Evolutionary conservation across 768 basidiomycete species (phyloP).

Genomic region (Galerina marginata): DNA sequence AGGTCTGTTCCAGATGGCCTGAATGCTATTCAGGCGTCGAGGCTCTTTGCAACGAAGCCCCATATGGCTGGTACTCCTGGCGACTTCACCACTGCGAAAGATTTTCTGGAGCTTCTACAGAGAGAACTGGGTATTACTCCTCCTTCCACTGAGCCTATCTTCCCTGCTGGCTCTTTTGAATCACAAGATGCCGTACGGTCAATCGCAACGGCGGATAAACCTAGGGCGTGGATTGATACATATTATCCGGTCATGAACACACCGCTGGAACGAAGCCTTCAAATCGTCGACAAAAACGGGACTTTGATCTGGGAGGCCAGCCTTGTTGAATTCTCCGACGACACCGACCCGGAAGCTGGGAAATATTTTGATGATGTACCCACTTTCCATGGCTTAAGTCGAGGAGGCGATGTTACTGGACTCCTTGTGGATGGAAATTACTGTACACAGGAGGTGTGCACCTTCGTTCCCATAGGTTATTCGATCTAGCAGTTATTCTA

Average conservation of each 20-base stretch:
- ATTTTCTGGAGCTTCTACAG: constrained; percentile 69
- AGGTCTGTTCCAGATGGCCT: constrained; percentile 57
- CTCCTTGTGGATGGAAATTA: constrained; percentile 81
- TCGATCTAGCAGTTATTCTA: not conserved
- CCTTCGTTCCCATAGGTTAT: not conserved
- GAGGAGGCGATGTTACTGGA: constrained; percentile 75
- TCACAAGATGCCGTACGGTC: constrained; percentile 71
- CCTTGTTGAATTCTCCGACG: constrained; percentile 38
- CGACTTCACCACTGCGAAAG: constrained; percentile 63
- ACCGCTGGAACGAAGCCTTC: constrained; percentile 66
- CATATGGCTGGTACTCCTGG: constrained; percentile 68
- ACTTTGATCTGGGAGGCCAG: constrained; percentile 50
- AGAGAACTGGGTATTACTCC: constrained; percentile 56
- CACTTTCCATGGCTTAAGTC: constrained; percentile 85
- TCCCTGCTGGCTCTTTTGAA: constrained; percentile 67
- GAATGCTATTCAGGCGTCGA: constrained; percentile 58
- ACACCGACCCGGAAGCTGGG: constrained; percentile 74
- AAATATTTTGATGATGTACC: constrained; percentile 71
- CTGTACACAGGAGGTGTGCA: constrained; percentile 62
- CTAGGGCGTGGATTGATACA: constrained; percentile 76
- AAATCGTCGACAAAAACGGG: constrained; percentile 65
- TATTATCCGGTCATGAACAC: constrained; percentile 90
- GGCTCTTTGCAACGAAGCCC: constrained; percentile 62
- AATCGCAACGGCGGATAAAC: constrained; percentile 42
- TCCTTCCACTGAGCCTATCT: constrained; percentile 54